phyloP scores from a whole-genome alignment of 805 yeast genomes.

The Pichia eremophila region DNA sequence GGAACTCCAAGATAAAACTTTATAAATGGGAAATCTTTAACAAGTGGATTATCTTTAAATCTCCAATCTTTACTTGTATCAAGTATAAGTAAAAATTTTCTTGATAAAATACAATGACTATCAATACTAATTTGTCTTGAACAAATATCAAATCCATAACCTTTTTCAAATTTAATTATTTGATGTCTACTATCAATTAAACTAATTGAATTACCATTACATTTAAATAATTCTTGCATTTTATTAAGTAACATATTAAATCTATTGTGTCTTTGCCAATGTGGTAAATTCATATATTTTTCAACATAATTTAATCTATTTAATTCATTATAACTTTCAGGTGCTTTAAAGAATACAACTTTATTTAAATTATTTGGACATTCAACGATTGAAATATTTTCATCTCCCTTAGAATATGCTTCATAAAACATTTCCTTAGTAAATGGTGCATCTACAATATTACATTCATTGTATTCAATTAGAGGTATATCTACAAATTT shows the following conservation, averaged over 20 bases:
- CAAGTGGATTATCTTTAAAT: conserved; percentile 50
- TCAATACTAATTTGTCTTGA: conserved; percentile 54
- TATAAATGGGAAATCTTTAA: conserved; percentile 50
- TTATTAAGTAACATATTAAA: conserved; percentile 32
- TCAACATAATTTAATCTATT: conserved; percentile 36
- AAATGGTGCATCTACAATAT: conserved; percentile 24
- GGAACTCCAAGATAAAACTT: conserved; percentile 63
- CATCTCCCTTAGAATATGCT: conserved; percentile 44
- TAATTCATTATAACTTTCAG: conserved; percentile 45
- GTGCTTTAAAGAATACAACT: conserved; percentile 47
- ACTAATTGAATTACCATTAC: conserved; percentile 50
- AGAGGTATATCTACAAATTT: not conserved
- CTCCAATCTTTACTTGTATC: conserved; percentile 71
- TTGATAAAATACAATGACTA: conserved; percentile 57
- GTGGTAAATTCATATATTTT: conserved; percentile 29
- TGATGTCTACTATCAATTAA: conserved; percentile 42
- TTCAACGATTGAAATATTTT: conserved; percentile 45
- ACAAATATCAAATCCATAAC: conserved; percentile 39
- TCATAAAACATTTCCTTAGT: conserved; percentile 48
- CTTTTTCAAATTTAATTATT: conserved; percentile 38
- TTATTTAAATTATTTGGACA: conserved; percentile 45
- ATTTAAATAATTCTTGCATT: conserved; percentile 33
- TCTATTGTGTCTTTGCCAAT: conserved; percentile 38
- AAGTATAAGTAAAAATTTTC: conserved; percentile 40
- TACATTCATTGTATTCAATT: not conserved